Percentiles rank a stretch among this genome's conserved stretches.
Evolutionary conservation across 495 filamentous ascomycete species (phyloP).

Genomic region (Xylaria intraflava): DNA sequence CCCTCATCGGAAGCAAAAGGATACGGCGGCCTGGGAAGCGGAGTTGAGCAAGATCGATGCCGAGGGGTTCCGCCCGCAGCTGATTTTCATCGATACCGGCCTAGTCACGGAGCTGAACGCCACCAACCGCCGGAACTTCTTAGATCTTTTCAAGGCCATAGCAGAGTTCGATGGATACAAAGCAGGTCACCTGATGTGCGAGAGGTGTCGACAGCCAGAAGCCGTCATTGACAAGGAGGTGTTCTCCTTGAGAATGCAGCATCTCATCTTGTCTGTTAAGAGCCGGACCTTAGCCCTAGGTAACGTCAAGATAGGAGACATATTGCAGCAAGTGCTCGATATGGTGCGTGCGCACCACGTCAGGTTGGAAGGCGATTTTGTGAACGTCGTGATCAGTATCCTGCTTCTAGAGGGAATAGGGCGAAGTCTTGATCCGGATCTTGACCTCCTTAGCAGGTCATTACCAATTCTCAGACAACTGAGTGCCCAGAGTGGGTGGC

Average conservation of each 20-base stretch:
- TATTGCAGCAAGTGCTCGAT: conserved; percentile 77
- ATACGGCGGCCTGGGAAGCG: conserved; percentile 55
- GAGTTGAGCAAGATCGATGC: conserved; percentile 72
- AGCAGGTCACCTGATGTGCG: conserved; percentile 92
- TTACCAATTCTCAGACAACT: conserved; percentile 87
- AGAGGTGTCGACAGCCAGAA: conserved; percentile 84
- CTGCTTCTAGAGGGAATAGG: conserved; percentile 93
- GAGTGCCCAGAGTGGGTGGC: conserved; percentile 67
- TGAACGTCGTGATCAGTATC: conserved; percentile 96
- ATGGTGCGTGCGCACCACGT: conserved; percentile 97
- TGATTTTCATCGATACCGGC: conserved; percentile 97
- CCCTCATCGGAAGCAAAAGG: conserved; percentile 57
- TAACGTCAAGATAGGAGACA: conserved; percentile 93
- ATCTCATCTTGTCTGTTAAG: conserved; percentile 85
- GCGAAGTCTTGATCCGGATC: conserved; percentile 70
- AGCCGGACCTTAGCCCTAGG: conserved; percentile 84
- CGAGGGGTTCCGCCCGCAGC: conserved; percentile 87
- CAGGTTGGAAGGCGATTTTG: conserved; percentile 92
- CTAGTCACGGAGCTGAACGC: conserved; percentile 91
- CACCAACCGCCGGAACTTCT: conserved; percentile 80
- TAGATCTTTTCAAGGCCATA: conserved; percentile 91
- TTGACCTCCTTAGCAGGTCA: conserved; percentile 82
- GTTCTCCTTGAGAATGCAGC: conserved; percentile 94
- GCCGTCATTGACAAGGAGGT: conserved; percentile 81
- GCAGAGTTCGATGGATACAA: conserved; percentile 97